Evolutionary conservation across 2,329 filamentous ascomycete species (phyloP).

Genomic region (Leptodontidium sp.): DNA sequence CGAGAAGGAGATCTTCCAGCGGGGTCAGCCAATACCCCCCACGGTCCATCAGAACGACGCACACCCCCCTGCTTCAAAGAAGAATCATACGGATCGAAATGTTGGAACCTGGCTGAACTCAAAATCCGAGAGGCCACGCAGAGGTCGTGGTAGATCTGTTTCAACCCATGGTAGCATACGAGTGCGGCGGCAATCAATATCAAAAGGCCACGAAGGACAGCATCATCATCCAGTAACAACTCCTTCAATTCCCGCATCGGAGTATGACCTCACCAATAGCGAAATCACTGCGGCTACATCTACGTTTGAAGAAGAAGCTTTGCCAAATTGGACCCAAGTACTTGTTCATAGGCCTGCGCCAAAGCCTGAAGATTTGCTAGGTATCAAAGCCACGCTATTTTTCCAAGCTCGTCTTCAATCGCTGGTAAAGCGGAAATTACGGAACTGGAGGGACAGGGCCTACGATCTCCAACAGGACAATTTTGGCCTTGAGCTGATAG

Average conservation of each 20-base stretch:
- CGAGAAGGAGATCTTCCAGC: slow-evolving; percentile 30
- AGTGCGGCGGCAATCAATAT: slow-evolving; percentile 37
- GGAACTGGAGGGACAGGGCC: slow-evolving; percentile 42
- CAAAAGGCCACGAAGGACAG: slow-evolving; percentile 16
- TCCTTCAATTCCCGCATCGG: slow-evolving; percentile 30
- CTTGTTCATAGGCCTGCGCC: slow-evolving; percentile 12
- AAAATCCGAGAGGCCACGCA: slow-evolving; percentile 26
- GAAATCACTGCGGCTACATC: slow-evolving; percentile 41
- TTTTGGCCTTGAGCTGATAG: slow-evolving; percentile 51
- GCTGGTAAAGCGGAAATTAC: slow-evolving; percentile 33
- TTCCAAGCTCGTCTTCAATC: slow-evolving; percentile 36
- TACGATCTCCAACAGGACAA: slow-evolving; percentile 48
- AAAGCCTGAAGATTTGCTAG: slow-evolving; percentile 32
- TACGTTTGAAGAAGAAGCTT: slow-evolving; percentile 31
- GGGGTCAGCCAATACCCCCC: slow-evolving; percentile 4
- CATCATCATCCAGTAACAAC: slow-evolving; percentile 20
- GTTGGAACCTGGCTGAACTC: slow-evolving; percentile 43
- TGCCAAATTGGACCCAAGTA: slow-evolving; percentile 19
- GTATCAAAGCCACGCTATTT: slow-evolving; percentile 40
- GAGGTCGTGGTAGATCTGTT: slow-evolving; percentile 38
- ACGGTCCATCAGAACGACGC: not conserved
- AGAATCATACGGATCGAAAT: slow-evolving; percentile 29
- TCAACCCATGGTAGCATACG: slow-evolving; percentile 43
- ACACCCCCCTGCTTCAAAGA: not conserved
- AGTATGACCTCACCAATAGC: slow-evolving; percentile 37